Base-by-base conservation (phyloP, 805 yeast genomes). In the Zygotorulaspora danielsina region DNA sequence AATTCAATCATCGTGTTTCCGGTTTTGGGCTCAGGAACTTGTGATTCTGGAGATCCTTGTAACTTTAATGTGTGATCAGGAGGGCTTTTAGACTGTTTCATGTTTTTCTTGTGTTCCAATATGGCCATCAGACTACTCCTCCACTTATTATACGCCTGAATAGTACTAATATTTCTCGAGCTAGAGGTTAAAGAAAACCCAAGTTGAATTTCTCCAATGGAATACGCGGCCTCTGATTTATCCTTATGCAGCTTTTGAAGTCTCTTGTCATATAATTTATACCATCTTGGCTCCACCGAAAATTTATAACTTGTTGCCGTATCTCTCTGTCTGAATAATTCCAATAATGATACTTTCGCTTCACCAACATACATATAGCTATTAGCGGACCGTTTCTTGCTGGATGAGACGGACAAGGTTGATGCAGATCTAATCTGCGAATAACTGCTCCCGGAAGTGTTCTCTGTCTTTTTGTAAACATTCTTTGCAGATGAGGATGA, bases 361-460 rank as follows among this genome's bases (percentile, higher is more conserved):
- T 60, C 65, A 11, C 64, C 65, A 9, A 60, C 40, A 22, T 60
- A 60, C 18, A 60, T 38, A 36, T 55, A 58, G 26, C 40, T 44
- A 10, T 41, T 40, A 15, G 41, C 34, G 6, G 35, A 36, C 11
- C 39, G 34, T 11, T 26, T 25, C 5, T 30, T 26, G 19, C 8
- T 18, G 18, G 31, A 27, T 6, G 31, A n/a, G 11, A 15, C 31
- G 9, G 31, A 27, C 8, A 27, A 3, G n/a, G 31, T 27, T 10
- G 31, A 6, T 10, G 12, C 15, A 3, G 31, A 27, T 8, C 4
- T 27, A n/a, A 12, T n/a, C 10, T 27, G n/a, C 6, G 31, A 27
- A 15, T 27, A 15, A 12, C 31, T 27, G 8, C 31, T 27, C 8
- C n/a, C 8, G 6, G 31, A n/a, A n/a, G n/a, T n/a, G 17, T 6